Conservation (phyloP, 164 flowering plant species). For the Annona squamosa region DNA sequence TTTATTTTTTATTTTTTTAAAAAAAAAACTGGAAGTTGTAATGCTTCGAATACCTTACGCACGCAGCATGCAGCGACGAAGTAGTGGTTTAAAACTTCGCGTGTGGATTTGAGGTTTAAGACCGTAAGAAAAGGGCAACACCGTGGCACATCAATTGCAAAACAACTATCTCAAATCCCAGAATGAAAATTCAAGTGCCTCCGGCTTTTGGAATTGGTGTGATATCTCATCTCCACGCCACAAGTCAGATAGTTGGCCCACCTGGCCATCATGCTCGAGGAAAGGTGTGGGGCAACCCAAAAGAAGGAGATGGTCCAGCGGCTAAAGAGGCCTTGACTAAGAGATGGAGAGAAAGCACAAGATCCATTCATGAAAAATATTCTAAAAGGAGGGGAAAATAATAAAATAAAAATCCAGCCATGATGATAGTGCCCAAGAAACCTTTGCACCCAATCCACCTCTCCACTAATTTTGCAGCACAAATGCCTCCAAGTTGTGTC, state of each 20-base stretch:
- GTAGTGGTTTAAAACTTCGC: no score
- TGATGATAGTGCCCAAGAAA: constrained; percentile 9
- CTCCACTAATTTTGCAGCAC: neutral
- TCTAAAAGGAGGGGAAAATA: neutral
- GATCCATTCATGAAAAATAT: neutral
- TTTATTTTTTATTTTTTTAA: no score
- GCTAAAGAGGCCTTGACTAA: neutral
- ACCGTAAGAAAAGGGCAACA: no score
- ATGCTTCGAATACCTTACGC: neutral
- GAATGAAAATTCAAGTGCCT: neutral
- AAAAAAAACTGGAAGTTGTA: neutral
- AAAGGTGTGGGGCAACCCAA: constrained; percentile 5
- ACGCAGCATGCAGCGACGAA: neutral
- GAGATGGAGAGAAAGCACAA: neutral
- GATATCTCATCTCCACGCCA: neutral
- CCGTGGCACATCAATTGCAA: neutral
- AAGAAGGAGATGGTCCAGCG: constrained; percentile 1
- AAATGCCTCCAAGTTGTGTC: constrained; percentile 2
- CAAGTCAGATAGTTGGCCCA: constrained; percentile 5
- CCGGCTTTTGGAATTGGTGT: neutral
- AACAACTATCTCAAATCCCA: neutral
- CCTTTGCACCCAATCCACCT: neutral
- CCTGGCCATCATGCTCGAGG: neutral
- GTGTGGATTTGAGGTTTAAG: no score
- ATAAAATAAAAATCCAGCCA: constrained; percentile 3